Percentiles rank a stretch among this genome's conserved stretches.
These are phyloP conservation scores for Chalciporus sphaerocephalus DNA, from an alignment of 768 basidiomycete species.

Conservation along the genomic window DNA sequence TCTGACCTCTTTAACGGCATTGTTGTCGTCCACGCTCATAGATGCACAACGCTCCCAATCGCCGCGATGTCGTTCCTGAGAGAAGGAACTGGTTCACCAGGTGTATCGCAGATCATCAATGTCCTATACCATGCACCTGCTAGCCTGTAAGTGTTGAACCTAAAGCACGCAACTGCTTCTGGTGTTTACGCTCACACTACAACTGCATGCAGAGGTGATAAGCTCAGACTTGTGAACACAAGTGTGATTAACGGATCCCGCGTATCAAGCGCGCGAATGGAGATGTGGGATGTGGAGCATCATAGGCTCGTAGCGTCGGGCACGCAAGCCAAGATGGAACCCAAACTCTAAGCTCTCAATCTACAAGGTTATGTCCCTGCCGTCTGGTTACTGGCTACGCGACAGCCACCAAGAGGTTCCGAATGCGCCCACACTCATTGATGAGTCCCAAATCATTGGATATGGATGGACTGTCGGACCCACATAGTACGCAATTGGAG, in stretches of 20 bases:
- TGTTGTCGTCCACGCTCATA: constrained; percentile 13
- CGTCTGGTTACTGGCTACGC: not conserved
- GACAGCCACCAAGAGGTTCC: not conserved
- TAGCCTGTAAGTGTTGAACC: constrained; percentile 28
- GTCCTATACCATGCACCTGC: constrained; percentile 43
- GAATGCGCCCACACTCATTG: too few species aligned
- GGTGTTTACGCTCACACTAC: not conserved
- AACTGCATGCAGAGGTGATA: constrained; percentile 41
- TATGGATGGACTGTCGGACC: too few species aligned
- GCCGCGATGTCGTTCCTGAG: constrained; percentile 32
- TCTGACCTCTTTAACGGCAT: not conserved
- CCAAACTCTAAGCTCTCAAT: constrained; percentile 16
- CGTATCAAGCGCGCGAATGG: constrained; percentile 34
- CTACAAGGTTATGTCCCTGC: not conserved
- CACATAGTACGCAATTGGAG: too few species aligned
- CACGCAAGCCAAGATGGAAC: constrained; percentile 38
- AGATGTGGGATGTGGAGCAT: constrained; percentile 43
- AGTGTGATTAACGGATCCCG: constrained; percentile 32
- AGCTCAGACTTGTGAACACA: constrained; percentile 39
- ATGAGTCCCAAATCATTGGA: too few species aligned
- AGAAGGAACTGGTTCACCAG: constrained; percentile 26
- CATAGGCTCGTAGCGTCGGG: constrained; percentile 41
- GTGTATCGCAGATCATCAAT: constrained; percentile 46
- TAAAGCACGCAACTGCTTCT: not conserved
- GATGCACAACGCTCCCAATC: constrained; percentile 41